phyloP scores from a whole-genome alignment of 1,284 basidiomycete species.

The Ceratobasidium sp. region DNA sequence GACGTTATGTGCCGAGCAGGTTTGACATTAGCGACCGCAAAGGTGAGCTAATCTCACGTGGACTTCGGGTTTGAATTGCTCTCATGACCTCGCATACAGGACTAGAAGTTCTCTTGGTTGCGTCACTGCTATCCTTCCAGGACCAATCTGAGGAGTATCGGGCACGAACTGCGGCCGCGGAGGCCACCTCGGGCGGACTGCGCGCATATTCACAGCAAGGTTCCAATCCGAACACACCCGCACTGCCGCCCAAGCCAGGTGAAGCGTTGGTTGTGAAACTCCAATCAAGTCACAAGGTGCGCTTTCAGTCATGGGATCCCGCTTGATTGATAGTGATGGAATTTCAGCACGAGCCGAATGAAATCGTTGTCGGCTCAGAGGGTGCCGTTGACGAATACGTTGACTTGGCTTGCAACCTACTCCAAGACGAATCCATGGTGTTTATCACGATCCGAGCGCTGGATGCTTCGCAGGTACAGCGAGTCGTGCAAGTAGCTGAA shows the following conservation, averaged over 20 bases:
- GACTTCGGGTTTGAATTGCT: not conserved
- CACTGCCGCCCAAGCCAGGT: constrained; percentile 41
- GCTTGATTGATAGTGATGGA: constrained; percentile 61
- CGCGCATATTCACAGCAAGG: constrained; percentile 17
- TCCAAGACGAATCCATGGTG: constrained; percentile 77
- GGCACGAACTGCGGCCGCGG: constrained; percentile 44
- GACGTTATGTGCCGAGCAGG: constrained; percentile 50
- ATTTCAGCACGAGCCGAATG: constrained; percentile 59
- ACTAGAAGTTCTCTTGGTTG: constrained; percentile 79
- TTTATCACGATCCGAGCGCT: constrained; percentile 75
- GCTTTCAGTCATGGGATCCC: constrained; percentile 3
- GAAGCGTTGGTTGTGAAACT: constrained; percentile 40
- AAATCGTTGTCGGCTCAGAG: constrained; percentile 71
- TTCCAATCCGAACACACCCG: constrained; percentile 40
- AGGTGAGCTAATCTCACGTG: constrained; percentile 46
- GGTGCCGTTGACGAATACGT: constrained; percentile 71
- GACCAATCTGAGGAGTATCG: constrained; percentile 70
- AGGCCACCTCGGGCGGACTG: constrained; percentile 39
- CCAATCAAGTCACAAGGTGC: constrained; percentile 43
- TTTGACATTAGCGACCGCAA: constrained; percentile 84
- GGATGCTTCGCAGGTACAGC: constrained; percentile 69
- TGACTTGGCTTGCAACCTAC: constrained; percentile 65
- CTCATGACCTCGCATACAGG: constrained; percentile 47
- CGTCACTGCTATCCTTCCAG: constrained; percentile 75
- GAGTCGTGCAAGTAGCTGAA: constrained; percentile 79